Conservation (phyloP, 306 rosid genomes). For the Cicer judaicum region DNA sequence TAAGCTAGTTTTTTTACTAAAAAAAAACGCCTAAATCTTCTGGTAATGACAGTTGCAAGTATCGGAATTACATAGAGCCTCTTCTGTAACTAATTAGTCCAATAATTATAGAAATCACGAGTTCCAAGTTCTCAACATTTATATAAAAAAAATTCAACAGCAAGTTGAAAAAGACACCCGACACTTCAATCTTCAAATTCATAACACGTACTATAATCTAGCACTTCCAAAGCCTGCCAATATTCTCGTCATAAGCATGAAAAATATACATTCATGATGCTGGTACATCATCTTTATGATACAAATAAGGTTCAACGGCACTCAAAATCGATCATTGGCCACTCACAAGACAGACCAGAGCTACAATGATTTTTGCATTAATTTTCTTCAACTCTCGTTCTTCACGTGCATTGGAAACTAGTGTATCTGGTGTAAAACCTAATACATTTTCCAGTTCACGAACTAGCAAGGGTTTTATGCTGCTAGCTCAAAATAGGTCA, state of each 20-base stretch:
- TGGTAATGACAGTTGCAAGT: neutral
- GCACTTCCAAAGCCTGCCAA: slow-evolving; percentile 3
- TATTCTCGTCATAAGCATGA: slow-evolving; percentile 23
- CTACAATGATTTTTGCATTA: slow-evolving; percentile 23
- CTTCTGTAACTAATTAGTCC: slow-evolving; percentile 9
- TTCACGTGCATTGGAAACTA: slow-evolving; percentile 35
- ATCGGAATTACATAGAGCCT: slow-evolving; percentile 10
- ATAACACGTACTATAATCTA: slow-evolving; percentile 10
- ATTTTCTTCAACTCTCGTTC: slow-evolving; percentile 32
- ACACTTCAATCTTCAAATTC: slow-evolving; percentile 11
- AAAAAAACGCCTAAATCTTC: slow-evolving; percentile 13
- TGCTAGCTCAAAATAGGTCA: slow-evolving; percentile 37
- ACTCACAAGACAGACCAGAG: slow-evolving; percentile 27
- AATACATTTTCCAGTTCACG: slow-evolving; percentile 42
- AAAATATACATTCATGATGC: slow-evolving; percentile 11
- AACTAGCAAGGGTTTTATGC: slow-evolving; percentile 40
- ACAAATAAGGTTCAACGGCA: slow-evolving; percentile 3
- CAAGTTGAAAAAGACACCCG: neutral
- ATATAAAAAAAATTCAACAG: slow-evolving; percentile 20
- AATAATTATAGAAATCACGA: neutral
- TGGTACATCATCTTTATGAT: slow-evolving; percentile 36
- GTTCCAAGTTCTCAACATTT: slow-evolving; percentile 21
- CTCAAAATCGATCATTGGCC: slow-evolving; percentile 30
- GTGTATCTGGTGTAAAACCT: slow-evolving; percentile 1
- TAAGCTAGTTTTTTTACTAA: neutral